Evolutionary conservation across 768 basidiomycete genomes (phyloP).

Genomic region (Holtermannia corniformis): DNA sequence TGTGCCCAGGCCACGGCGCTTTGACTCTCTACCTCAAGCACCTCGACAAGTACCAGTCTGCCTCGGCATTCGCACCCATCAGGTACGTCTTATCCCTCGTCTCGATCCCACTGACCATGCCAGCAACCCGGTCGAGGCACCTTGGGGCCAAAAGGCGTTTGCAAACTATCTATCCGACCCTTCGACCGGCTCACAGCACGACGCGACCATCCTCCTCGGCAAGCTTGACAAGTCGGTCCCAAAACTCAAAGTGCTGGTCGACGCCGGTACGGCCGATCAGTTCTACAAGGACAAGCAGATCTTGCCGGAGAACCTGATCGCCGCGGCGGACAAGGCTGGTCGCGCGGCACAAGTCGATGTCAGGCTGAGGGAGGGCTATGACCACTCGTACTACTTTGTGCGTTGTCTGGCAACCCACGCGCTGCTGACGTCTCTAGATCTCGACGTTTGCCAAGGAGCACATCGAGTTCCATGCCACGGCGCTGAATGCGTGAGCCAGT

Average conservation of each 20-base stretch:
- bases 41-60: constrained; percentile 62
- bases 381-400: constrained; percentile 71
- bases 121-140: constrained; percentile 71
- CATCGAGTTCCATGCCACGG: constrained; percentile 80
- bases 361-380: constrained; percentile 70
- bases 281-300: constrained; percentile 82
- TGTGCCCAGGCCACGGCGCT: constrained; percentile 67
- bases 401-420: constrained; percentile 16
- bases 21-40: constrained; percentile 79
- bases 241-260: constrained; percentile 69
- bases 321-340: constrained; percentile 64
- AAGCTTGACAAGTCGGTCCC: constrained; percentile 46
- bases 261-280: constrained; percentile 61
- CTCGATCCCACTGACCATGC: constrained; percentile 49
- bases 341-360: constrained; percentile 69
- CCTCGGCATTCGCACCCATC: constrained; percentile 61
- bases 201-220: constrained; percentile 73
- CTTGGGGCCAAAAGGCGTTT: constrained; percentile 93
- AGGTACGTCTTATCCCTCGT: constrained; percentile 20
- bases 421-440: constrained; percentile 48
- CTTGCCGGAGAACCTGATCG: constrained; percentile 76
- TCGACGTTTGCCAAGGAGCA: constrained; percentile 86
- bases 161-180: constrained; percentile 67
- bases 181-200: constrained; percentile 69
- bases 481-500: constrained; percentile 69